phyloP scores from a whole-genome alignment of 2,329 filamentous ascomycete genomes.

The Oidium heveae region DNA sequence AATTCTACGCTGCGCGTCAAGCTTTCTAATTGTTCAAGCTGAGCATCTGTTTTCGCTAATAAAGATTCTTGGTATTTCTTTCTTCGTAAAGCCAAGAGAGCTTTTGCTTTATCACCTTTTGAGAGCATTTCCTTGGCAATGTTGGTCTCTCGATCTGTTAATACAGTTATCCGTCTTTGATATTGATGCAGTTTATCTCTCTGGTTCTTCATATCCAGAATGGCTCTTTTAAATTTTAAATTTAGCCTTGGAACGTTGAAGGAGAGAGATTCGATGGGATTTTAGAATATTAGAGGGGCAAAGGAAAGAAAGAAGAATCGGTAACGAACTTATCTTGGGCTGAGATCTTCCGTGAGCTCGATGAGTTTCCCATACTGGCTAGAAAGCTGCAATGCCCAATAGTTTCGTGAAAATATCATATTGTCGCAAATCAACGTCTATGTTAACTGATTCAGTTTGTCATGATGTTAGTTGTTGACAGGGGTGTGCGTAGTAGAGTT shows the following conservation, averaged over 20 bases:
- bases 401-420: constrained; percentile 1
- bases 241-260: background rate
- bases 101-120: constrained; percentile 53
- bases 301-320: background rate
- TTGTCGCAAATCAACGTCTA: background rate
- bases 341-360: constrained; percentile 39
- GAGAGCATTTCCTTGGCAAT: constrained; percentile 66
- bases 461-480: background rate
- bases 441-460: background rate
- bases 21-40: constrained; percentile 82
- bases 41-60: constrained; percentile 67
- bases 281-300: background rate
- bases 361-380: constrained; percentile 33
- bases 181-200: constrained; percentile 94
- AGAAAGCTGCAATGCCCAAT: background rate
- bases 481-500: no score
- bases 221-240: constrained; percentile 39
- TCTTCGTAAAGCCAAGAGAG: constrained; percentile 65
- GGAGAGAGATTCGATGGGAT: background rate
- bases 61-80: constrained; percentile 95
- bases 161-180: constrained; percentile 64
- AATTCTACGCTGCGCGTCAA: constrained; percentile 82
- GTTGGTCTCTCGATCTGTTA: constrained; percentile 69
- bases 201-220: constrained; percentile 92
- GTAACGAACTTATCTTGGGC: constrained; percentile 59